Evolutionary conservation across 2,329 filamentous ascomycete genomes (phyloP).

Genomic region (Colletotrichum australisinense): DNA sequence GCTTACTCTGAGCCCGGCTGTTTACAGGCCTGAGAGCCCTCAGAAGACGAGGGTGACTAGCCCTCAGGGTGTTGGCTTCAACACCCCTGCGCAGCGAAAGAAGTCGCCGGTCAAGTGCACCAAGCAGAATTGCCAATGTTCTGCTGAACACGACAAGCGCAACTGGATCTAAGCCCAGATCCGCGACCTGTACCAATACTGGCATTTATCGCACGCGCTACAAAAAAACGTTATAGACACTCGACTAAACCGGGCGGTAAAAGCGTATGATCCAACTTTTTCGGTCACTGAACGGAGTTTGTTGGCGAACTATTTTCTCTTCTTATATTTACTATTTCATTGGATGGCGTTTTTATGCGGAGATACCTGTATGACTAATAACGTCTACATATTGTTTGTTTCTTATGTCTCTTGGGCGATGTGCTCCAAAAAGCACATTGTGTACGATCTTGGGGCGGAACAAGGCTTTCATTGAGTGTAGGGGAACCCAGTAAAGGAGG

Average conservation of each 20-base stretch:
- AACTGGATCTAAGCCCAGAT: constrained; percentile 44
- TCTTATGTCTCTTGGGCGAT: constrained; percentile 17
- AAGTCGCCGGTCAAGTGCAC: constrained; percentile 30
- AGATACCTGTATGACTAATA: constrained; percentile 35
- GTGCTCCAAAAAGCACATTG: background rate
- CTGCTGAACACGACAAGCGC: constrained; percentile 37
- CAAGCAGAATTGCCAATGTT: constrained; percentile 36
- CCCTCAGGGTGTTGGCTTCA: constrained; percentile 57
- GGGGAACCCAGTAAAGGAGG: background rate
- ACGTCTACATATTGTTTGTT: constrained; percentile 35
- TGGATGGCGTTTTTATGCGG: constrained; percentile 33
- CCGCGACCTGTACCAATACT: constrained; percentile 11
- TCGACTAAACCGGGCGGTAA: constrained; percentile 26
- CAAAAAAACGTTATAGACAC: constrained; percentile 24
- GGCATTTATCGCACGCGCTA: constrained; percentile 36
- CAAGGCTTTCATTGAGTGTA: constrained; percentile 13
- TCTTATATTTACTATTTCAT: constrained; percentile 36
- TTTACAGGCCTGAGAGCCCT: constrained; percentile 60
- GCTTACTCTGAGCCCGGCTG: constrained; percentile 60
- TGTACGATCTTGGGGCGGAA: constrained; percentile 14
- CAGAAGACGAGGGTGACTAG: constrained; percentile 51
- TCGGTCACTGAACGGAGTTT: constrained; percentile 33
- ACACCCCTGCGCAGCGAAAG: constrained; percentile 33
- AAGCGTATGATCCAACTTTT: constrained; percentile 24
- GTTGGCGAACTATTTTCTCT: constrained; percentile 29